A percentile compares a stretch with the other conserved stretches of the same genome.
Evolutionary conservation across 257 asterid genomes (phyloP).

Genomic region (Ilex aquifolium): DNA sequence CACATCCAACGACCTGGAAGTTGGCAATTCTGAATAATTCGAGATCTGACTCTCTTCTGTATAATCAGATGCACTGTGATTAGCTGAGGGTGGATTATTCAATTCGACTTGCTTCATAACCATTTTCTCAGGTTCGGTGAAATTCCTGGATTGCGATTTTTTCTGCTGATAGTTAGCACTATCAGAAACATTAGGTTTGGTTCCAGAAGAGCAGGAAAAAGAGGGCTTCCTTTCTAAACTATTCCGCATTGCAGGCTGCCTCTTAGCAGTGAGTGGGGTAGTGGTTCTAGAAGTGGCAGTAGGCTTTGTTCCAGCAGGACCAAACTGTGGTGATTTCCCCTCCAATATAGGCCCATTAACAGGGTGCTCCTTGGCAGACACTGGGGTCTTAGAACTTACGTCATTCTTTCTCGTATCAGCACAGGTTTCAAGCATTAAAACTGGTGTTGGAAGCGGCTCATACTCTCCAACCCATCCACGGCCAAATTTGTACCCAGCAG

Average conservation of each 20-base stretch:
- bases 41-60: slow-evolving; percentile 31
- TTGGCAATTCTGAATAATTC: slow-evolving; percentile 38
- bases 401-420: slow-evolving; percentile 47
- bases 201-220: slow-evolving; percentile 41
- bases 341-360: slow-evolving; percentile 22
- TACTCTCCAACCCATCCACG: slow-evolving; percentile 99
- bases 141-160: slow-evolving; percentile 37
- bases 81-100: slow-evolving; percentile 39
- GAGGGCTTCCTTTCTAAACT: slow-evolving; percentile 38
- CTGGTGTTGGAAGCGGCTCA: slow-evolving; percentile 86
- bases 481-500: slow-evolving; percentile 77
- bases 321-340: slow-evolving; percentile 34
- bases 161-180: slow-evolving; percentile 39
- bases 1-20: slow-evolving; percentile 36
- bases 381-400: slow-evolving; percentile 19
- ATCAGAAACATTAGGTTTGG: slow-evolving; percentile 27
- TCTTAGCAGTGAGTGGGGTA: slow-evolving; percentile 17
- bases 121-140: slow-evolving; percentile 44
- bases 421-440: slow-evolving; percentile 56
- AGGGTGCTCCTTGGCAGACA: slow-evolving; percentile 9
- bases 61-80: slow-evolving; percentile 32
- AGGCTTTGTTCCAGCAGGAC: slow-evolving; percentile 35
- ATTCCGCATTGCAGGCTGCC: slow-evolving; percentile 39
- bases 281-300: slow-evolving; percentile 20
- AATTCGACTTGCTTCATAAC: slow-evolving; percentile 46